Conservation (phyloP, 2,329 filamentous ascomycete genomes). For the Pestalotiopsis sp. region DNA sequence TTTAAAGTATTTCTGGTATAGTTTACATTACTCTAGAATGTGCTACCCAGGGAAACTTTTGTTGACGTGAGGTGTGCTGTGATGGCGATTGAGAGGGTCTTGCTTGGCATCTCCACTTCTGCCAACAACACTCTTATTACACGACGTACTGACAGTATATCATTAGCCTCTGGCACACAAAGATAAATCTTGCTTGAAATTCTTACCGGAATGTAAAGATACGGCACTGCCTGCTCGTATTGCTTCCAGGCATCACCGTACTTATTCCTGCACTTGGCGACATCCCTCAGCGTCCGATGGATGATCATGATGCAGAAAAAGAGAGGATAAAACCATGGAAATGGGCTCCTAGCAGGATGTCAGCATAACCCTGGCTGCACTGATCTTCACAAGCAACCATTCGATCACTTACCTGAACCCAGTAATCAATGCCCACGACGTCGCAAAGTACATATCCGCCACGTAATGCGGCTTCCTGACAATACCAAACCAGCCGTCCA, state of each 20-base stretch:
- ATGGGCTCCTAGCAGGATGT: conserved; percentile 56
- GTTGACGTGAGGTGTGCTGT: background rate
- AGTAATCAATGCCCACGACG: conserved; percentile 53
- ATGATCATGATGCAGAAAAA: conserved; percentile 85
- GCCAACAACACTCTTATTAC: background rate
- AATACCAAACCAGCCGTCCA: conserved; percentile 81
- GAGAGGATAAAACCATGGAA: conserved; percentile 86
- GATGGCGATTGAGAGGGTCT: background rate
- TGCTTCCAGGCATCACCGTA: conserved; percentile 83
- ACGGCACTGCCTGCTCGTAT: conserved; percentile 80
- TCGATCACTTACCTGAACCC: conserved; percentile 41
- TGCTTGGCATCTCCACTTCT: background rate
- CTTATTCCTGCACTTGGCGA: conserved; percentile 73
- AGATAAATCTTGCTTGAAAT: background rate
- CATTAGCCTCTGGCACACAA: no score
- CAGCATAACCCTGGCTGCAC: no score
- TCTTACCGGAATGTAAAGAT: conserved; percentile 68
- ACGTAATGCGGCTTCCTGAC: conserved; percentile 67
- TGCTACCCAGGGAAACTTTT: no score
- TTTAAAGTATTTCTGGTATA: no score
- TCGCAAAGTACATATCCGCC: conserved; percentile 51
- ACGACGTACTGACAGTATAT: background rate
- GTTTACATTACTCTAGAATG: no score
- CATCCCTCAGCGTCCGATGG: conserved; percentile 76
- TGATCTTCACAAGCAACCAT: no score